A percentile compares a stretch with the other conserved stretches of the same genome.
Evolutionary conservation across 2,329 filamentous ascomycete species (phyloP).

Genomic region (Diplodia sapinea): DNA sequence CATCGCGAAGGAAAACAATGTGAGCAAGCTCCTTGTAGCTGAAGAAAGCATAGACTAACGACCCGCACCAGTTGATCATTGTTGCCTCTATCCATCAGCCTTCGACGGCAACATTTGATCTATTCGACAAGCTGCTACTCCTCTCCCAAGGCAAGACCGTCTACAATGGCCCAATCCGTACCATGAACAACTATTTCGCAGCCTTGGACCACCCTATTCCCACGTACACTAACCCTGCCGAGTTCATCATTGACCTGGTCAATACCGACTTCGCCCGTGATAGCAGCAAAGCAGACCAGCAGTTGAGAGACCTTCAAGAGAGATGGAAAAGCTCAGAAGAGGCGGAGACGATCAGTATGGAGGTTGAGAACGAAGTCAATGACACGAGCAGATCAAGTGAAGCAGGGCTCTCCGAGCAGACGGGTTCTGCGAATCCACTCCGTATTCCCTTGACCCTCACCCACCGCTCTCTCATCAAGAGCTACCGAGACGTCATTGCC

Average conservation of each 20-base stretch:
- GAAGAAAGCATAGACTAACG: not conserved
- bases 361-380: slow-evolving; percentile 42
- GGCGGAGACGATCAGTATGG: slow-evolving; percentile 37
- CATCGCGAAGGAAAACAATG: slow-evolving; percentile 70
- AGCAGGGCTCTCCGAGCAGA: not conserved
- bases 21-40: slow-evolving; percentile 44
- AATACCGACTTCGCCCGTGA: slow-evolving; percentile 70
- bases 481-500: slow-evolving; percentile 80
- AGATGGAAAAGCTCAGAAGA: slow-evolving; percentile 61
- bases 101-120: slow-evolving; percentile 76
- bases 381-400: not conserved
- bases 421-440: slow-evolving; percentile 51
- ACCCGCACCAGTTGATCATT: slow-evolving; percentile 66
- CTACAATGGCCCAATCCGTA: slow-evolving; percentile 71
- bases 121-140: slow-evolving; percentile 80
- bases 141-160: slow-evolving; percentile 73
- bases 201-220: slow-evolving; percentile 68
- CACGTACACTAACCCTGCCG: slow-evolving; percentile 75
- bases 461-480: slow-evolving; percentile 82
- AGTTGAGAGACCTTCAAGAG: slow-evolving; percentile 60
- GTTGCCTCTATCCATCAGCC: slow-evolving; percentile 87
- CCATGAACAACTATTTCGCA: slow-evolving; percentile 68
- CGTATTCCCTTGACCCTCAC: slow-evolving; percentile 69
- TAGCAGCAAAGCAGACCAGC: slow-evolving; percentile 51
- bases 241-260: slow-evolving; percentile 78